Base-by-base conservation (phyloP, 352 stramenopile genomes). In the Peronosclerospora sorghi region DNA sequence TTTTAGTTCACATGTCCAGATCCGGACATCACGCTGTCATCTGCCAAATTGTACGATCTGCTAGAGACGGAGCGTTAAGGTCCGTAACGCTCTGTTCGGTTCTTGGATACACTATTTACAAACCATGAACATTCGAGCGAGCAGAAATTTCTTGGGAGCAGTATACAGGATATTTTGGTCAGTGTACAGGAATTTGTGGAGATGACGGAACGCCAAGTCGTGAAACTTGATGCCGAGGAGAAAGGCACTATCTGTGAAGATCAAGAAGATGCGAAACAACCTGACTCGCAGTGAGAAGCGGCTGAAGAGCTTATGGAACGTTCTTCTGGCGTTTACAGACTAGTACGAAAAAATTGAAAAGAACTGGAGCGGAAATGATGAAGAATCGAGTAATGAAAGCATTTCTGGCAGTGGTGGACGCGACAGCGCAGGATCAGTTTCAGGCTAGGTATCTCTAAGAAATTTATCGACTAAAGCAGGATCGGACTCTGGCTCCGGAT, bases 281-380 rank as follows among this genome's bases (percentile, higher is more conserved):
- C 67, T 98, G 0, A 91, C 98, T 48, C 84, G 94, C 24, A 96
- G 77, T 51, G 86, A 97, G 41, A 98, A 98, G 68, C 73, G 93
- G 0, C 68, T 98, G 38, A 92, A 90, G 60, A 81, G 81, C 39
- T 59, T 95, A 44, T 79, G 96, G 48, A 82, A 90, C 48, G 87
- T 98, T 45, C 69, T 90, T 2, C 93, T 93, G 29, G 81, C 92
- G n/a, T 98, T 97, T 52, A 97, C 97, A 84, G 94, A 98, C 64
- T 94, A 98, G 62, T 97, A 97, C 45, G 94, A 98, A 48, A 95
- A 96, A 66, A 74, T 98, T 13, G 93, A 98, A 67, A 83, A 90
- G 95, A 98, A 44, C 75, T 98, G 28, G 80, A 97, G 65, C 76
- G 86, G 4, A 87, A 97, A 59, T 98, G 77, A 72, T 54, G 20